Evolutionary conservation across 352 stramenopile genomes (phyloP), one percentile per base, ranked within the genome.

Genomic region (Globisporangium iwayamae): DNA sequence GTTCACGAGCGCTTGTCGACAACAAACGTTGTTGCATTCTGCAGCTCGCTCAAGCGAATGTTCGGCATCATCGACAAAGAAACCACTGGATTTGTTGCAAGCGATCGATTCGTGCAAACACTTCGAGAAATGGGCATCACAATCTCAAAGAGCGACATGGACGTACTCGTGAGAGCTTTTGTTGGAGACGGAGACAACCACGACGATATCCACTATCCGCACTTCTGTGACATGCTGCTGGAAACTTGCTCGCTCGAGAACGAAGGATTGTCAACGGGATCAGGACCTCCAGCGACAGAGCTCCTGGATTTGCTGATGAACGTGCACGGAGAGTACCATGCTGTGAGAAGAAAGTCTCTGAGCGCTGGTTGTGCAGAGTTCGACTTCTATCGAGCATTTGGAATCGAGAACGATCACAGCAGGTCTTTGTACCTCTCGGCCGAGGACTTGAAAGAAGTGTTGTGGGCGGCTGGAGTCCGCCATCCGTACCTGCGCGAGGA

Each of bases 21-120:
- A 1, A 63, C 66, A 34, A 87, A 73, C 18, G 69, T 79, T 22
- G 65, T 51, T 16, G 73, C 76, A 0, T 94, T 86, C 56, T 89
- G 81, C 58, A 75, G 69, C 13, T 89, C 84, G 13, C 63, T 94
- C 20, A 90, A 90, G 48, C 74, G 85, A 41, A 94, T 90, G 83
- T 91, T 91, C 65, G 74, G 68, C 18, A 94, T 92, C 47, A 79
- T 91, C 14, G 85, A 94, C 70, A 90, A 91, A 52, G 79, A 90
- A 9, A 83, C 74, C 1, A 82, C 71, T 1, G 83, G 85, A 4
- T 70, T 76, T 25, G 61, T 94, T 2, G 56, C 81, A 22, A 56
- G 52, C 20, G 70, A 53, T 16, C 67, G 75, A 36, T 92, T 94
- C 62, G 58, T 76, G 13, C 72, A 89, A 55, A 86, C 79, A 2